Evolutionary conservation across 2,329 filamentous ascomycete genomes (phyloP).

Genomic region (Sporothrix mexicana): DNA sequence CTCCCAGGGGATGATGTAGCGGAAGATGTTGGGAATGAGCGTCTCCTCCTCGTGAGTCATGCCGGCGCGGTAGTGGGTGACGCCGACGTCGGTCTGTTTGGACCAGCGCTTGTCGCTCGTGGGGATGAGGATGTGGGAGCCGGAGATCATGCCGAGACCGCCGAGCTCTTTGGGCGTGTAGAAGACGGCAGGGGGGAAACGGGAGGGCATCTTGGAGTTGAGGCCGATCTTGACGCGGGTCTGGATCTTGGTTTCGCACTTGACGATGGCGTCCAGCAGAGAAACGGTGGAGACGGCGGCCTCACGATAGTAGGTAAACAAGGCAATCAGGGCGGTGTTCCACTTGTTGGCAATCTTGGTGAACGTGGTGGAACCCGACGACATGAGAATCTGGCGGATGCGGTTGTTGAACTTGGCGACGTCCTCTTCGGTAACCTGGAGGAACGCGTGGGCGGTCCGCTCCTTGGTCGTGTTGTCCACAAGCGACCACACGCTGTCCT

Average conservation of each 20-base stretch:
- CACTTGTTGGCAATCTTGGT: constrained; percentile 99
- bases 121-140: constrained; percentile 95
- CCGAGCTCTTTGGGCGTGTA: constrained; percentile 98
- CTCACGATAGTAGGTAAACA: constrained; percentile 98
- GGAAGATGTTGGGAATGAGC: constrained; percentile 97
- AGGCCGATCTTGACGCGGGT: constrained; percentile 97
- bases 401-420: constrained; percentile 99
- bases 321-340: constrained; percentile 95
- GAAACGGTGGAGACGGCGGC: constrained; percentile 95
- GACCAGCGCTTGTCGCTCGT: constrained; percentile 98
- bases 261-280: constrained; percentile 95
- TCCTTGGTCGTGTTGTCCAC: constrained; percentile 97
- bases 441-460: constrained; percentile 93
- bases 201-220: constrained; percentile 99
- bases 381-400: constrained; percentile 98
- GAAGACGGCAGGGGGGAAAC: constrained; percentile 97
- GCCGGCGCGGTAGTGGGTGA: constrained; percentile 94
- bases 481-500: constrained; percentile 97
- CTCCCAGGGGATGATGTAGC: constrained; percentile 99
- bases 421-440: constrained; percentile 97
- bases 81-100: constrained; percentile 95
- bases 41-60: constrained; percentile 99
- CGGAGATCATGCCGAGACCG: constrained; percentile 98
- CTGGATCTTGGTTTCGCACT: constrained; percentile 99
- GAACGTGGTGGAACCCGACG: constrained; percentile 97